phyloP scores from a whole-genome alignment of 805 yeast species.

The Ogataea minuta region DNA sequence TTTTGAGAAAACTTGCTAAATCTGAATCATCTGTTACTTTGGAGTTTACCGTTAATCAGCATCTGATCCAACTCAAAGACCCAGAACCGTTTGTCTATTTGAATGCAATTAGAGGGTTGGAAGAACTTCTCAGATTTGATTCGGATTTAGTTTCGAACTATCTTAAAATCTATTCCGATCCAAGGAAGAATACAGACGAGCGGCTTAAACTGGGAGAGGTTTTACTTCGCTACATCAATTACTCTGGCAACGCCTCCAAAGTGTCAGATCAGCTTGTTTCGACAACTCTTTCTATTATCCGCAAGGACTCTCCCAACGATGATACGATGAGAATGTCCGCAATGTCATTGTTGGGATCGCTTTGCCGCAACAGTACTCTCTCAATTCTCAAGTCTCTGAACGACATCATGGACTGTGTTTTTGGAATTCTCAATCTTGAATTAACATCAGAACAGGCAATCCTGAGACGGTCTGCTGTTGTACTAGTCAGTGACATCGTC shows the following conservation, averaged over 20 bases:
- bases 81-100: slow-evolving; percentile 85
- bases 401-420: slow-evolving; percentile 69
- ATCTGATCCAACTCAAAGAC: slow-evolving; percentile 64
- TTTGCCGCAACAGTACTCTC: slow-evolving; percentile 57
- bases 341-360: slow-evolving; percentile 76
- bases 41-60: slow-evolving; percentile 58
- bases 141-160: slow-evolving; percentile 14
- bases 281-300: slow-evolving; percentile 37
- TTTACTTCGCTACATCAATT: slow-evolving; percentile 55
- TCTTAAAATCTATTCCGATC: slow-evolving; percentile 7
- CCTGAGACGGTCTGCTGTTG: slow-evolving; percentile 74
- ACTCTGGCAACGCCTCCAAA: slow-evolving; percentile 39
- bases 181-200: slow-evolving; percentile 49
- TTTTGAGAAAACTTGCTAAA: slow-evolving; percentile 52
- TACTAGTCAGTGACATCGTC: slow-evolving; percentile 60
- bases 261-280: slow-evolving; percentile 37
- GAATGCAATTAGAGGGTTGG: slow-evolving; percentile 79
- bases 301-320: slow-evolving; percentile 37
- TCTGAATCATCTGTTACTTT: slow-evolving; percentile 47
- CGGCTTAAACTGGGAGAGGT: slow-evolving; percentile 84
- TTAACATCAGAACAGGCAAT: slow-evolving; percentile 42
- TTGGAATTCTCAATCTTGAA: slow-evolving; percentile 71
- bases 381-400: slow-evolving; percentile 48
- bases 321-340: slow-evolving; percentile 77
- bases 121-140: slow-evolving; percentile 50